These are phyloP conservation scores for Magnusiomyces magnusii DNA, from an alignment of 1,139 yeast species.

Conservation along the genomic window DNA sequence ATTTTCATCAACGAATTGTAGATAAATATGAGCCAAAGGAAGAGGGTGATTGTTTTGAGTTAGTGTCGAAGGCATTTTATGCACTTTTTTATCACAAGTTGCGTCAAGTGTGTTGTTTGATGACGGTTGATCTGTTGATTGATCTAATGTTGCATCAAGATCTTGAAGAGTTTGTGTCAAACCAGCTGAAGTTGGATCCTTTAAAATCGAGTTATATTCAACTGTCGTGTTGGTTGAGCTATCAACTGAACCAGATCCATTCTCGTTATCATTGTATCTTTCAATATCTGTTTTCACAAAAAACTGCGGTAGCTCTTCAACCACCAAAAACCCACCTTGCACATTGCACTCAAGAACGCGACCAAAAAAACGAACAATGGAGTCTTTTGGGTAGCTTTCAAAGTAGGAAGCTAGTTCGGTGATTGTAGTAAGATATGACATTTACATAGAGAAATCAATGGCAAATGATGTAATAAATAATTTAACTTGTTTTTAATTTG, in stretches of 20 bases:
- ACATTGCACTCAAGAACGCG: background rate
- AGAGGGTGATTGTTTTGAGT: too few species aligned
- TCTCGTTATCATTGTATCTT: background rate
- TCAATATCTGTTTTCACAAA: background rate
- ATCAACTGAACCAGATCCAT: background rate
- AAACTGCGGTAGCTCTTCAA: constrained; percentile 13
- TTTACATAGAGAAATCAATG: background rate
- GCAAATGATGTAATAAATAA: too few species aligned
- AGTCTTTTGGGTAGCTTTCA: background rate
- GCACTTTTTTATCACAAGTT: too few species aligned
- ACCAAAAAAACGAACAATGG: constrained; percentile 11
- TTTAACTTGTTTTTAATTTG: too few species aligned
- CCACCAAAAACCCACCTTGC: background rate
- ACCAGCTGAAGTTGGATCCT: background rate
- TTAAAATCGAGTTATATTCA: too few species aligned
- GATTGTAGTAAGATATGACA: constrained; percentile 5
- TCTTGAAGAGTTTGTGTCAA: background rate
- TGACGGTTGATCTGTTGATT: too few species aligned
- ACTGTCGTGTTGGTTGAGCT: too few species aligned
- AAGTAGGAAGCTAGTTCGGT: background rate
- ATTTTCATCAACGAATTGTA: background rate
- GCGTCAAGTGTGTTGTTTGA: too few species aligned
- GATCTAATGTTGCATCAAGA: too few species aligned
- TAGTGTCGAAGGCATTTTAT: too few species aligned
- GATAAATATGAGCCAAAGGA: background rate